Evolutionary conservation across 1,284 basidiomycete species (phyloP), one percentile per base, ranked within the genome.

Genomic region (Ceratobasidium sp.): DNA sequence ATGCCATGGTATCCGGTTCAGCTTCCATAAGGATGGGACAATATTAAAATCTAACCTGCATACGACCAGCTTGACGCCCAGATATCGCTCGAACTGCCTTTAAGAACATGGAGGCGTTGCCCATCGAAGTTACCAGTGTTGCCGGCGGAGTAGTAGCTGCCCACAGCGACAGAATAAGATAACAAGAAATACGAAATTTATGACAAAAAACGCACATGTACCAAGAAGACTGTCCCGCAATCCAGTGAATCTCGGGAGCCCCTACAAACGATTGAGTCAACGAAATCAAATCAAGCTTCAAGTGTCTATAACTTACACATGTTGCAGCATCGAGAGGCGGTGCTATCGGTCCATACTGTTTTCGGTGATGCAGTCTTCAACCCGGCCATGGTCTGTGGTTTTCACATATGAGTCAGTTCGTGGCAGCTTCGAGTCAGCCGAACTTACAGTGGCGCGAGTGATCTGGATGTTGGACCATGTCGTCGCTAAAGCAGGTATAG

Each of bases 381-480:
- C 4, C 84, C 85, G 0, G 66, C 81, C 59, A 86, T 82, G 1
- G 65, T 13, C 85, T 86, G 10, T 33, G 33, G 33, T 33, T 33
- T 33, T 33, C 33, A 33, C 33, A 33, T 33, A 4, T 33, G 33
- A 33, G 33, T 33, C 4, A 33, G 33, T 33, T 33, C 33, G 33
- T 33, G 33, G 33, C 33, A 33, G 33, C 33, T 33, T 33, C 33
- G 33, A 33, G 33, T 33, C 33, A 33, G 33, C 33, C 33, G 33
- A 33, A 33, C 50, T 54, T 23, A 56, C 64, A 23, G 52, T 84
- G 12, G 84, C 85, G 12, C 85, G 83, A 23, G 84, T 83, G 40
- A 86, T 84, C 77, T 86, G 84, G 57, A 86, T 83, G 70, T 86
- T 85, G 9, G 80, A 82, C 86, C 86, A 86, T 1, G 86, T 86